Conservation (phyloP, 768 basidiomycete species). For the Suillus discolor region DNA sequence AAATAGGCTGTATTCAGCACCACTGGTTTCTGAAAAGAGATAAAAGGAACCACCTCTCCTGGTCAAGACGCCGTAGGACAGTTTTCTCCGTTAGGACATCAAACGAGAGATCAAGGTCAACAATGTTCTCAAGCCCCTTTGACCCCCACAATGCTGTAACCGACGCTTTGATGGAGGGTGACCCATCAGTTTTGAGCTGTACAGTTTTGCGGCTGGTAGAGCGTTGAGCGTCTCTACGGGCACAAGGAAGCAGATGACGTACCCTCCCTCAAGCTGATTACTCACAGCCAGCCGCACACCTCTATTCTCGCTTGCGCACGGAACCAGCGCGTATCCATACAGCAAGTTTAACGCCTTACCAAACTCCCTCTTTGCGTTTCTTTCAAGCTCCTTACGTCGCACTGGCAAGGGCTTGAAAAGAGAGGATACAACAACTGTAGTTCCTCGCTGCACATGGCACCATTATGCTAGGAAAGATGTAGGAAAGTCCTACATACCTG, state of each 20-base stretch:
- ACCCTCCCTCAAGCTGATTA: slow-evolving; percentile 76
- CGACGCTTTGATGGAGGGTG: slow-evolving; percentile 59
- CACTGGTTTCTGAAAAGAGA: background rate
- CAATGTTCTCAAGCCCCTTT: slow-evolving; percentile 73
- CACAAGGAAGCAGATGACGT: slow-evolving; percentile 25
- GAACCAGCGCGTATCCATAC: slow-evolving; percentile 88
- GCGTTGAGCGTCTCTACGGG: slow-evolving; percentile 7
- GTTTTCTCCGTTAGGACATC: slow-evolving; percentile 66
- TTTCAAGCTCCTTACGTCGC: slow-evolving; percentile 86
- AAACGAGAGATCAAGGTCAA: slow-evolving; percentile 72
- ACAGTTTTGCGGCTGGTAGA: slow-evolving; percentile 56
- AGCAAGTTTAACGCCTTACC: slow-evolving; percentile 81
- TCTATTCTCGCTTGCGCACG: slow-evolving; percentile 56
- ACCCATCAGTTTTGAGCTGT: slow-evolving; percentile 75
- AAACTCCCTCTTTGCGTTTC: slow-evolving; percentile 89
- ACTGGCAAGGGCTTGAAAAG: slow-evolving; percentile 88
- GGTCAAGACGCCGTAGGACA: slow-evolving; percentile 21
- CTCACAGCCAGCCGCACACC: slow-evolving; percentile 76
- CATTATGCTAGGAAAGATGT: background rate
- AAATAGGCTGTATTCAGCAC: slow-evolving; percentile 8
- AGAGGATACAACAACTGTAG: slow-evolving; percentile 71
- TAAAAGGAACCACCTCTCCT: slow-evolving; percentile 23
- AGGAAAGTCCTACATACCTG: slow-evolving; percentile 53
- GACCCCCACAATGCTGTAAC: slow-evolving; percentile 84
- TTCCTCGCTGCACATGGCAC: slow-evolving; percentile 69